These are phyloP conservation scores for Akanthomyces dipterigenus DNA, from an alignment of 2,329 filamentous ascomycete species.

Conservation along the genomic window DNA sequence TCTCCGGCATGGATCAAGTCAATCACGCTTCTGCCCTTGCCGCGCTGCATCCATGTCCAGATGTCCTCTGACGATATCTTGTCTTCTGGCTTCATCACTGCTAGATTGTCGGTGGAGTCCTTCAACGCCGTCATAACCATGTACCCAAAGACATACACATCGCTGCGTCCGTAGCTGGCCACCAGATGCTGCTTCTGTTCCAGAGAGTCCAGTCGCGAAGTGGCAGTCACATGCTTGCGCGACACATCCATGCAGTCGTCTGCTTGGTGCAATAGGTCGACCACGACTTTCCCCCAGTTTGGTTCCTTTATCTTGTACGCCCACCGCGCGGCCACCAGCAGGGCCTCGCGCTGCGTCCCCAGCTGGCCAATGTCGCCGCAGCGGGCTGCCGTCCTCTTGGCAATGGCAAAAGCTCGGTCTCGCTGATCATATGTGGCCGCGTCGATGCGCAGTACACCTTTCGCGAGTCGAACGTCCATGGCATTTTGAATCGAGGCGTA, in stretches of 20 bases:
- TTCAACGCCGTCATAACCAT: not conserved
- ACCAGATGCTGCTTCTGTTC: constrained; percentile 1
- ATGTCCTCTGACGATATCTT: not conserved
- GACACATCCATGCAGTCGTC: constrained; percentile 2
- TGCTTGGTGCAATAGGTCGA: not conserved
- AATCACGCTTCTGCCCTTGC: constrained; percentile 1
- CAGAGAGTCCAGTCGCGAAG: not conserved
- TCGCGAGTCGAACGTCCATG: not conserved
- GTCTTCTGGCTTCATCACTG: not conserved
- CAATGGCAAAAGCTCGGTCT: not conserved
- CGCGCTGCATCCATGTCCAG: constrained; percentile 3
- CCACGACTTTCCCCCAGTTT: not conserved
- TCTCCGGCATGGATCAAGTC: not conserved
- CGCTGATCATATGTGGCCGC: not conserved
- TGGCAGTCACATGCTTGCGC: not conserved
- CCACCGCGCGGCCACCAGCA: not conserved
- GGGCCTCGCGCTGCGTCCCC: not conserved
- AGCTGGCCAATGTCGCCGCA: not conserved
- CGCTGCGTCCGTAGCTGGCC: not conserved
- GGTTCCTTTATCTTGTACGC: not conserved
- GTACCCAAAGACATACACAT: not conserved
- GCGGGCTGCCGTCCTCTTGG: not conserved
- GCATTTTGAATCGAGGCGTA: not conserved
- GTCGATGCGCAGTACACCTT: not conserved
- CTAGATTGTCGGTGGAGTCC: not conserved